These are phyloP conservation scores for Rugonectria rugulosa DNA, from an alignment of 2,329 filamentous ascomycete genomes.

Conservation along the genomic window DNA sequence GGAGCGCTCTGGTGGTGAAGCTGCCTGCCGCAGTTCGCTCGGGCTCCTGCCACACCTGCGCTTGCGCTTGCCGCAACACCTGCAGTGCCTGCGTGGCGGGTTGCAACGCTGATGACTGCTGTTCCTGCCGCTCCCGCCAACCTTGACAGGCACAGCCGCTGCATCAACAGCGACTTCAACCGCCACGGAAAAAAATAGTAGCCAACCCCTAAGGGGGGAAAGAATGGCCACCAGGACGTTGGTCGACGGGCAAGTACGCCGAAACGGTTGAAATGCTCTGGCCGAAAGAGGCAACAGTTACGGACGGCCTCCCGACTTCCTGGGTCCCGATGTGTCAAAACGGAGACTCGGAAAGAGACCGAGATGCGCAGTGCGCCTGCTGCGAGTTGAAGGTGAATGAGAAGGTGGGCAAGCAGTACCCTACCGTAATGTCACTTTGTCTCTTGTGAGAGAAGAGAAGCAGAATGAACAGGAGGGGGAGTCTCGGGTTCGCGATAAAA, in stretches of 20 bases:
- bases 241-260: conserved; percentile 4
- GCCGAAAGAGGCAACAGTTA: conserved; percentile 10
- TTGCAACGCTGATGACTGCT: neutral
- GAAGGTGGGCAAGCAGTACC: neutral
- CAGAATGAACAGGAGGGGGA: neutral
- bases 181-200: conserved; percentile 8
- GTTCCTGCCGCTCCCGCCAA: conserved; percentile 9
- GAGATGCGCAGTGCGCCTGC: conserved; percentile 2
- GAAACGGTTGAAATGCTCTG: conserved; percentile 7
- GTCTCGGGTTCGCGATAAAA: neutral
- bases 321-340: conserved; percentile 14
- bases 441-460: neutral
- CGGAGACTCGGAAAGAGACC: conserved; percentile 23
- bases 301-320: conserved; percentile 33
- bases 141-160: conserved; percentile 18
- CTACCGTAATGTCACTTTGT: no score
- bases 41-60: conserved; percentile 25
- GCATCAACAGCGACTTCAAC: conserved; percentile 33
- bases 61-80: conserved; percentile 23
- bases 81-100: conserved; percentile 24
- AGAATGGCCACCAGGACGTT: no score
- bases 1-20: conserved; percentile 16
- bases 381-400: neutral
- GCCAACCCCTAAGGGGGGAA: neutral
- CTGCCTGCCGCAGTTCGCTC: conserved; percentile 3